Evolutionary conservation across 2,329 filamentous ascomycete species (phyloP).

Genomic region (Tolypocladium paradoxum): DNA sequence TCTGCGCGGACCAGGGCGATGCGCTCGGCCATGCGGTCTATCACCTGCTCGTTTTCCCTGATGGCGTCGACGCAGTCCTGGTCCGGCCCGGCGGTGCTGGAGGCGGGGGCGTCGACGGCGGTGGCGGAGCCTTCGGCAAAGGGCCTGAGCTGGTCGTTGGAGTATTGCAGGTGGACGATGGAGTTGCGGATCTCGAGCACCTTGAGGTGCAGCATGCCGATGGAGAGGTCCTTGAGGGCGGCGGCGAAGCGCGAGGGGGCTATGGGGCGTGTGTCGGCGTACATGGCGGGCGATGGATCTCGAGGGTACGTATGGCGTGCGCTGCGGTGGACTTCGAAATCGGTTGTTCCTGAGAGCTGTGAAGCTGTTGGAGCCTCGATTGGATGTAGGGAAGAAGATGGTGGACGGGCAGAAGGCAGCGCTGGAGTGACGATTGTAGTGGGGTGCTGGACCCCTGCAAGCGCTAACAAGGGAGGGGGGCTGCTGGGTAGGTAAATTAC

Average conservation of each 20-base stretch:
- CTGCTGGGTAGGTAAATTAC: neutral
- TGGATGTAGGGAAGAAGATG: neutral
- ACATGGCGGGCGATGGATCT: conserved; percentile 34
- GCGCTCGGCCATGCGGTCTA: conserved; percentile 56
- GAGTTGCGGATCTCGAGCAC: conserved; percentile 66
- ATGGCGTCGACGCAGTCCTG: conserved; percentile 66
- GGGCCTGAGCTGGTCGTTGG: conserved; percentile 61
- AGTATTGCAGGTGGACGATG: conserved; percentile 62
- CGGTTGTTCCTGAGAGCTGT: neutral
- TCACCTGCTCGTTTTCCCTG: conserved; percentile 58
- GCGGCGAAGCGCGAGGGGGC: conserved; percentile 50
- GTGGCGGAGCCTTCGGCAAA: conserved; percentile 44
- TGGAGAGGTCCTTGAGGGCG: conserved; percentile 56
- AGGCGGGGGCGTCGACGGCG: conserved; percentile 12
- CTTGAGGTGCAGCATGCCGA: conserved; percentile 60
- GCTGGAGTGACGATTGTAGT: neutral
- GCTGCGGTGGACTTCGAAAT: neutral
- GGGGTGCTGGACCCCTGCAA: neutral
- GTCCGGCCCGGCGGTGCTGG: conserved; percentile 32
- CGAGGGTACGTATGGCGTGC: neutral
- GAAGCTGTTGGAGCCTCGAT: neutral
- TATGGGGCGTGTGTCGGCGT: conserved; percentile 52
- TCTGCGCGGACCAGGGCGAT: conserved; percentile 53
- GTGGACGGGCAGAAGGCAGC: neutral
- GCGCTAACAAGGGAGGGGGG: neutral